A percentile compares a stretch with the other conserved stretches of the same genome.
phyloP scores from a whole-genome alignment of 305 asterid genomes.

The Andrographis paniculata region DNA sequence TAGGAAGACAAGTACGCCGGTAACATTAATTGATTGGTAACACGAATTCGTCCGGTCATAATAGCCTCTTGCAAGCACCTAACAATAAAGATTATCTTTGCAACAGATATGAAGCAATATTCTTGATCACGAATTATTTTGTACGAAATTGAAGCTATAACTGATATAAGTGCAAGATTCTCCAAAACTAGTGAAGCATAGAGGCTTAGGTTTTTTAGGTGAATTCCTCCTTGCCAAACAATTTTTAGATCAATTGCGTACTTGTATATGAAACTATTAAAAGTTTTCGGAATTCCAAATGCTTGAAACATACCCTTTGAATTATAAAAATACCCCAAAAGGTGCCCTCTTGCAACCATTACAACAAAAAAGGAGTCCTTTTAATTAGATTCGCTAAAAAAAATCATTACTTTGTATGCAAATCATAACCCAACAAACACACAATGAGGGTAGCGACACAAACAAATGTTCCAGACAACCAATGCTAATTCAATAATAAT shows the following conservation, averaged over 20 bases:
- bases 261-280: constrained; percentile 2
- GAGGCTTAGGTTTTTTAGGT: background rate
- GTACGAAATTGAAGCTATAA: background rate
- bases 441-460: constrained; percentile 2
- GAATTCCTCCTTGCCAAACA: background rate
- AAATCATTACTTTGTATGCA: background rate
- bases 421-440: background rate
- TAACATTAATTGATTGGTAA: no score
- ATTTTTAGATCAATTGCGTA: background rate
- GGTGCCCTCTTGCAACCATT: constrained; percentile 5
- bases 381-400: constrained; percentile 4
- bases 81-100: no score
- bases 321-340: constrained; percentile 10
- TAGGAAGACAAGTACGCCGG: no score
- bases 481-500: background rate
- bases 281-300: no score
- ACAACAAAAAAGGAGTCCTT: background rate
- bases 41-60: no score
- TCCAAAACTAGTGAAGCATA: background rate
- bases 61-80: no score
- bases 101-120: no score
- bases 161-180: background rate
- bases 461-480: background rate
- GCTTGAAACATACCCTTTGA: background rate
- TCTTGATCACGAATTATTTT: no score